A percentile compares a stretch with the other conserved stretches of the same genome.
Conservation (phyloP, 805 yeast genomes). For the Myxozyma vanderwaltii region DNA sequence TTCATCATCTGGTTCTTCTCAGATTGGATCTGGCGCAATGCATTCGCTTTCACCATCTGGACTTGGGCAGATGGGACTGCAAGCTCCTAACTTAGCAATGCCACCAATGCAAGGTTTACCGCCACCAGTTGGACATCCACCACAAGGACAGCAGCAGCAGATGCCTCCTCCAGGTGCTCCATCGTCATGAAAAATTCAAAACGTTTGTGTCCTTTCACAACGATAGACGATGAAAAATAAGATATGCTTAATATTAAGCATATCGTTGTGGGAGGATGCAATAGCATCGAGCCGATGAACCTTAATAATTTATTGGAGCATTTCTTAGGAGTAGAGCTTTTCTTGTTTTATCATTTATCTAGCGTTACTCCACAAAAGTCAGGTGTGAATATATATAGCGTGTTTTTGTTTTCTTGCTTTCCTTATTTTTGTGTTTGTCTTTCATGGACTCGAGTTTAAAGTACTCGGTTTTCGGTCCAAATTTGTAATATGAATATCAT, state of each 20-base stretch:
- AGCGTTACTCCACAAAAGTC: background rate
- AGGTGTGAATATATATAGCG: background rate
- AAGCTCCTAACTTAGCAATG: background rate
- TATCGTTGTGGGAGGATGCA: too few species aligned
- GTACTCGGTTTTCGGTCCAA: constrained; percentile 5
- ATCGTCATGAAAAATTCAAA: too few species aligned
- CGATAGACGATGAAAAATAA: too few species aligned
- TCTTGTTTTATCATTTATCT: constrained; percentile 7
- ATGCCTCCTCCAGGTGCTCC: background rate
- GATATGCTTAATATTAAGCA: too few species aligned
- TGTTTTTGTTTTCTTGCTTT: constrained; percentile 4
- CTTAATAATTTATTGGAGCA: constrained; percentile 11
- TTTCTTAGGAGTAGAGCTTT: constrained; percentile 16
- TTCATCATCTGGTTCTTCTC: background rate
- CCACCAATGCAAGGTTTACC: constrained; percentile 7
- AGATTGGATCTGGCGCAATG: background rate
- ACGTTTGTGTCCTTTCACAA: too few species aligned
- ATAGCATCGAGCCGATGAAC: constrained; percentile 3
- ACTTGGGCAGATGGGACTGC: background rate
- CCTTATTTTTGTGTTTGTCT: background rate
- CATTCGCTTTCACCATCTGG: background rate
- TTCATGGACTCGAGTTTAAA: constrained; percentile 2
- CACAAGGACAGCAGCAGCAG: background rate
- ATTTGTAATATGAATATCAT: constrained; percentile 7
- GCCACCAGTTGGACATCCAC: background rate